Evolutionary conservation across 78 protist species (phyloP), one percentile per base, ranked within the genome.

Genomic region (Corallochytrium limacisporum): DNA sequence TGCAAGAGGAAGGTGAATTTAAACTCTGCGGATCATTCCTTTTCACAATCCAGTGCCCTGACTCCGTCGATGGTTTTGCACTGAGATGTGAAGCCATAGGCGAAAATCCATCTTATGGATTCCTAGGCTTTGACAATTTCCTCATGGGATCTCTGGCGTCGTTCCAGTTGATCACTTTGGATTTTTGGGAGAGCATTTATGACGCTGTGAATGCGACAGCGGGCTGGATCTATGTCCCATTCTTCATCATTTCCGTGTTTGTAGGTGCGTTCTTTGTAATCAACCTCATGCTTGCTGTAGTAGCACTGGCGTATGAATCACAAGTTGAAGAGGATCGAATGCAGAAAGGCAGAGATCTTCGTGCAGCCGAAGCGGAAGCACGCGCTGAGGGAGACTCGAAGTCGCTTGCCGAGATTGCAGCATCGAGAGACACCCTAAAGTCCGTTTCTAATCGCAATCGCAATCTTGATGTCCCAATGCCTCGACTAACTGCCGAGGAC

Each of bases 111-210:
- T 42, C 46, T 13, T 42, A 8, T 42, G 46, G 46, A 8, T 42
- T 42, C 46, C 46, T 13, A 42, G 8, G 46, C 46, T 12, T 42
- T 12, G 46, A 8, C 46, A 42, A 8, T 42, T 8, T 8, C 28
- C 13, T 16, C 40, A 48, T 8, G 73, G 73, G 24, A 37, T 9
- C 33, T 69, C 0, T 49, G 76, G 66, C 44, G 1, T 32, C 60
- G 39, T 1, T 16, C 1, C 2, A 35, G 70, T 71, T 6, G 84
- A 78, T 74, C 12, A 54, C 68, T 36, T 78, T 38, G 29, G 78
- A 78, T n/a, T 77, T 66, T 20, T 78, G 84, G 84, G 6, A 36
- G 22, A 53, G 32, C 18, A 40, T 78, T 15, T 47, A 65, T 72
- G 38, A 62, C 50, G 2, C 3, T 3, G 10, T 20, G 24, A 16